Evolutionary conservation across 2,329 filamentous ascomycete genomes (phyloP), one percentile per base, ranked within the genome.

Genomic region (Epichloe amarillans): DNA sequence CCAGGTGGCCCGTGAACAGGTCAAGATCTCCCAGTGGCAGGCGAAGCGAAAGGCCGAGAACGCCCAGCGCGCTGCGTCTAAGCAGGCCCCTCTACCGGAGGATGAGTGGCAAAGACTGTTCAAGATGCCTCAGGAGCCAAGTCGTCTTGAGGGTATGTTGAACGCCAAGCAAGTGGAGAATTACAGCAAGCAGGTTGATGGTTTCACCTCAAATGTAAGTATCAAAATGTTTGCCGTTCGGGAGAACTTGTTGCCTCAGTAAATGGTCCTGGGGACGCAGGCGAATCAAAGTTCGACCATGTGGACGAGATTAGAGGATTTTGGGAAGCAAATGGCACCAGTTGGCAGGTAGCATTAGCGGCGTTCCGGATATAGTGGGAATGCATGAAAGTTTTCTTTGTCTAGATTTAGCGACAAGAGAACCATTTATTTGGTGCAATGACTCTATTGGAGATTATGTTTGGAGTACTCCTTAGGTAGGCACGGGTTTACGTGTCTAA

Each of bases 211-310:
- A 51, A 84, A 83, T 57, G 86, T 95, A 60, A 94, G 82, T 56
- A 83, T 88, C 58, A 98, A 98, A 82, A 95, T 98, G 91, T 98
- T 98, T 69, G 90, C 90, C 39, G 88, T 96, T 54, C 84, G 90
- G 65, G 80, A 80, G 58, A 83, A 80, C 67, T 66, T 84, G 58
- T 65, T 82, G 61, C 79, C 80, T 44, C 77, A 81, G 71, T 69
- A 67, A 59, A 57, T 12, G 47, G 46, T 46, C 36, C 41, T 5
- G 14, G 26, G 46, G 47, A 19, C 21, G 21, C 17, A 23, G 44
- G 39, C 26, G 36, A 39, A 8, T 33, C 4, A 30, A 38, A 38
- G 35, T 38, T 30, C 37, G 39, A 33, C n/a, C 26, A 51, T 26
- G 35, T 41, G 47, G 47, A 58, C 54, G 57, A 55, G 52, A 19